Base-by-base conservation (phyloP, 768 basidiomycete species). In the Rhizopogon salebrosus region DNA sequence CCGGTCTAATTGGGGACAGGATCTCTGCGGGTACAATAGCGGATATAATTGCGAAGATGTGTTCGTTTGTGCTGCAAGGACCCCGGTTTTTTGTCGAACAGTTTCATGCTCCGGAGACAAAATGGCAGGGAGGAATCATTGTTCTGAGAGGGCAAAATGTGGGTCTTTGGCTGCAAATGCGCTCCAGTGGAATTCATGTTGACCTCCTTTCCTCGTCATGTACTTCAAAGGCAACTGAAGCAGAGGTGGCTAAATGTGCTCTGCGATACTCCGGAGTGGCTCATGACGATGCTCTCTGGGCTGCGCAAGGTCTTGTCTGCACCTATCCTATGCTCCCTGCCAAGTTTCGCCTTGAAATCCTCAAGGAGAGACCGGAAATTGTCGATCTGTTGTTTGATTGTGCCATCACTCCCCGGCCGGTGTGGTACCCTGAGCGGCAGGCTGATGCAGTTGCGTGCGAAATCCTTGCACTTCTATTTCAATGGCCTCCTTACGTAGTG, bases 391-490 rank as follows among this genome's bases (percentile, higher is more conserved):
- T 70, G 4, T 57, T 67, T 41, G 53, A 59, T 29, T 58, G 56
- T 50, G 66, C 64, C 14, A 41, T 52, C 18, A 16, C 62, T 14
- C 27, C 43, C 31, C 56, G 65, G 22, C 60, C 60, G 18, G 40
- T 59, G 14, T 70, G 64, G 63, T 68, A 69, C 50, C 63, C 66
- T n/a, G 62, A 68, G 48, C 54, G 55, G 6, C 51, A 62, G 16
- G 48, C 56, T 14, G 60, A 63, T 18, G 54, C 60, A 3, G 50
- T 64, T 11, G 56, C 62, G n/a, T 57, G 53, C 36, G 67, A 68
- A 53, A 43, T 55, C 2, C 37, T 70, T 9, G 49, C 60, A 6
- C 51, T 66, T 35, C 45, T 69, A 20, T 55, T 68, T 35, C 53
- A 54, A 23, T 54, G 54, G 27, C 52, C 66, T 1, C 29, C 61